Conservation (phyloP, 2,329 filamentous ascomycete genomes). For the Ophiostoma fasciatum region DNA sequence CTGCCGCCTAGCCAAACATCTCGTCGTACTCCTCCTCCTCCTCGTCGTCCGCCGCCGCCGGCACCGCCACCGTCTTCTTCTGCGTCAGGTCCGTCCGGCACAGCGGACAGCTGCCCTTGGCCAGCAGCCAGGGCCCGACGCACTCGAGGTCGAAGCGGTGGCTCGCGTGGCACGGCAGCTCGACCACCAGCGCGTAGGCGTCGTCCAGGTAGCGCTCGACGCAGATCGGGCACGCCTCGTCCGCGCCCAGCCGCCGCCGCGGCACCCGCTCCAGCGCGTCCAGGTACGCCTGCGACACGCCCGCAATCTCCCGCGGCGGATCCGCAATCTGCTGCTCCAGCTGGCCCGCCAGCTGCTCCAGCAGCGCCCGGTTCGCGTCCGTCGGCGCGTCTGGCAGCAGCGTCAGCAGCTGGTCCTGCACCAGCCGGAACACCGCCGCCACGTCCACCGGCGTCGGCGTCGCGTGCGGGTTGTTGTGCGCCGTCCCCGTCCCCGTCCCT, state of each 20-base stretch:
- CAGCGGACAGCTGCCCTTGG: slow-evolving; percentile 50
- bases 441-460: slow-evolving; percentile 46
- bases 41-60: slow-evolving; percentile 29
- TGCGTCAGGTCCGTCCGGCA: slow-evolving; percentile 45
- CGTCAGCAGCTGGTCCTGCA: slow-evolving; percentile 43
- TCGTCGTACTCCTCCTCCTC: slow-evolving; percentile 36
- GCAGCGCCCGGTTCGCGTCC: slow-evolving; percentile 31
- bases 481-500: slow-evolving; percentile 13
- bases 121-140: slow-evolving; percentile 48
- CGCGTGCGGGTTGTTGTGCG: slow-evolving; percentile 36
- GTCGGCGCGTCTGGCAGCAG: slow-evolving; percentile 34
- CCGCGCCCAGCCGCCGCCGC: slow-evolving; percentile 31
- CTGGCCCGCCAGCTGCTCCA: slow-evolving; percentile 30
- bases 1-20: slow-evolving; percentile 14
- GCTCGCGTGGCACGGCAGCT: slow-evolving; percentile 43
- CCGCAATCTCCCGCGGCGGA: slow-evolving; percentile 35
- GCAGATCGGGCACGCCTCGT: slow-evolving; percentile 48
- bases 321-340: slow-evolving; percentile 36
- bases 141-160: slow-evolving; percentile 55
- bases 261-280: slow-evolving; percentile 44
- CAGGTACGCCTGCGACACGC: slow-evolving; percentile 44
- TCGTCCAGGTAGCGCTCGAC: slow-evolving; percentile 47
- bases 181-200: slow-evolving; percentile 45
- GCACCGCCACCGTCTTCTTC: slow-evolving; percentile 32
- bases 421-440: slow-evolving; percentile 40